Evolutionary conservation across 441 rosid genomes (phyloP).

Genomic region (Arabidopsis hybrid): DNA sequence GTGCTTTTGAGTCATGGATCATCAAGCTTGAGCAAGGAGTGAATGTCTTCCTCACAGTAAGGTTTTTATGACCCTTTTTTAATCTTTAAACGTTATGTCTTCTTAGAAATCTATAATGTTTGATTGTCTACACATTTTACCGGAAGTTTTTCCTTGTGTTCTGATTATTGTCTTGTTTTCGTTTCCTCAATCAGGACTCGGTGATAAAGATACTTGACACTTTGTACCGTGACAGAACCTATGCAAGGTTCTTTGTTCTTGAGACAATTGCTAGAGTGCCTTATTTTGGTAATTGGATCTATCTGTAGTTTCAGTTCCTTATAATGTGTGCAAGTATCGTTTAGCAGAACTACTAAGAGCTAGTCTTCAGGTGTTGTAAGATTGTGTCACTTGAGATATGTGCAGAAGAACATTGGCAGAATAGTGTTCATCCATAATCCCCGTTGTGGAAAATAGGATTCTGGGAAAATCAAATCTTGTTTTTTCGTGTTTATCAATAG

Average conservation of each 20-base stretch:
- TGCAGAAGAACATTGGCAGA: neutral
- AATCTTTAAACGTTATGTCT: neutral
- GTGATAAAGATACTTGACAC: slow-evolving; percentile 86
- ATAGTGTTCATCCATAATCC: neutral
- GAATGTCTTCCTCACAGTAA: slow-evolving; percentile 83
- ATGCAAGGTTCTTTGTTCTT: slow-evolving; percentile 88
- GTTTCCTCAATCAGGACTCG: slow-evolving; percentile 60
- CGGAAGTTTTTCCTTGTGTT: neutral
- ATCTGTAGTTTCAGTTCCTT: slow-evolving; percentile 18
- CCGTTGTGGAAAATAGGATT: neutral
- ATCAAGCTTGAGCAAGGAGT: slow-evolving; percentile 79
- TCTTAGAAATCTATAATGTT: neutral
- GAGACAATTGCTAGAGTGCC: slow-evolving; percentile 98
- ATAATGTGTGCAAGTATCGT: neutral
- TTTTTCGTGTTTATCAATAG: neutral
- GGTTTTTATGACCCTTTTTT: slow-evolving; percentile 26
- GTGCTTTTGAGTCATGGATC: slow-evolving; percentile 57
- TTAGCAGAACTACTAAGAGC: neutral
- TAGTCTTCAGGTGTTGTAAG: neutral
- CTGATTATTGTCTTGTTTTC: slow-evolving; percentile 22
- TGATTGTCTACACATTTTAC: neutral
- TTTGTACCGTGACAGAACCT: slow-evolving; percentile 76
- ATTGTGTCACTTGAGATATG: slow-evolving; percentile 15
- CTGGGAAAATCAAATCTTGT: neutral
- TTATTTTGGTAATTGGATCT: slow-evolving; percentile 72